A percentile compares a stretch with the other conserved stretches of the same genome.
These are phyloP conservation scores for Chytriomyces sp. DNA, from an alignment of 192 early-diverging fungal species.

Conservation along the genomic window DNA sequence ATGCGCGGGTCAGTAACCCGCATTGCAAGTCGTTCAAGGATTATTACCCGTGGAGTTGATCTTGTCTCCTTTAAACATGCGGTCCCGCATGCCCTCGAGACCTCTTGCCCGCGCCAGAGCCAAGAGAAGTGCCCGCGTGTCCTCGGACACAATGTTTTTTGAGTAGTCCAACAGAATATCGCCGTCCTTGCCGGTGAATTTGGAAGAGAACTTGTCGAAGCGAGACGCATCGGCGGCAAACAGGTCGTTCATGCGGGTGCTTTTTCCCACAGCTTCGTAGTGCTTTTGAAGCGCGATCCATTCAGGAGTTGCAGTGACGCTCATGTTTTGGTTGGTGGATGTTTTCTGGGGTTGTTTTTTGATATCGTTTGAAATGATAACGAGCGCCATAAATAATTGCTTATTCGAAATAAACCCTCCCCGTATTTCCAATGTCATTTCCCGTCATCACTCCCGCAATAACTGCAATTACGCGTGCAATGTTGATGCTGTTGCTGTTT, in stretches of 20 bases:
- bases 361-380: too few species aligned
- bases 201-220: constrained; percentile 78
- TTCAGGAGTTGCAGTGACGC: constrained; percentile 52
- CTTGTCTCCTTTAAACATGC: constrained; percentile 93
- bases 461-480: too few species aligned
- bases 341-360: too few species aligned
- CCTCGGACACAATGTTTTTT: constrained; percentile 89
- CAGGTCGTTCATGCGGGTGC: constrained; percentile 78
- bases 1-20: too few species aligned
- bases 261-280: constrained; percentile 78
- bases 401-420: too few species aligned
- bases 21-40: constrained; percentile 18
- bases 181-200: constrained; percentile 60
- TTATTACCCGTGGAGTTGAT: constrained; percentile 87
- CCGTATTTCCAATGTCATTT: too few species aligned
- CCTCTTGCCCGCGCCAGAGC: constrained; percentile 82
- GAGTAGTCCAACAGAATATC: constrained; percentile 91
- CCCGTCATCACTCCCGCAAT: too few species aligned
- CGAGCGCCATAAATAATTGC: too few species aligned
- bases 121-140: constrained; percentile 80
- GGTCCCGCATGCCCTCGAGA: constrained; percentile 84
- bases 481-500: too few species aligned
- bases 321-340: constrained; percentile 1
- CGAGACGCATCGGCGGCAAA: constrained; percentile 80
- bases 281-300: constrained; percentile 90